Conservation (phyloP, 1,284 basidiomycete genomes). For the Filobasidium uniguttulatum region DNA sequence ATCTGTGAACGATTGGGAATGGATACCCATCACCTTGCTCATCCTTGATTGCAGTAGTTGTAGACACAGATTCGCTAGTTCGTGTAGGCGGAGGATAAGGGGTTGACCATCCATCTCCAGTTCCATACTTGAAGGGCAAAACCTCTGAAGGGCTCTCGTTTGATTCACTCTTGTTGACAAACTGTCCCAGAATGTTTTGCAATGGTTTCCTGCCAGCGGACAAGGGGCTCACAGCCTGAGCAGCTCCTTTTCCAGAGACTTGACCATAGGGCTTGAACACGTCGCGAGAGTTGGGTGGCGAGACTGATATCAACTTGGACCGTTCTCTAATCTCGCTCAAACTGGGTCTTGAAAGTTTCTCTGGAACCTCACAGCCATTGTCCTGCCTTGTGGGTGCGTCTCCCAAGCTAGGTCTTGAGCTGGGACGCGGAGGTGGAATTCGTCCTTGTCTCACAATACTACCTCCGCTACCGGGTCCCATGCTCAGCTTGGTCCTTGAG, state of each 20-base stretch:
- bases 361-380: not conserved
- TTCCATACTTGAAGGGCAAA: constrained; percentile 9
- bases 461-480: not conserved
- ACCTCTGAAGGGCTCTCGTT: not conserved
- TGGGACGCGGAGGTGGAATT: not conserved
- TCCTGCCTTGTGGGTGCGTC: not conserved
- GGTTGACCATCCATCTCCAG: constrained; percentile 10
- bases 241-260: too few relatives aligned
- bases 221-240: too few relatives aligned
- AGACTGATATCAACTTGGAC: too few relatives aligned
- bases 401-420: not conserved
- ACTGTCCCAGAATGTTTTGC: too few relatives aligned
- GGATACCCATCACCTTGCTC: not conserved
- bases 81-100: too few relatives aligned
- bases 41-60: not conserved
- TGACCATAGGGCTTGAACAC: too few relatives aligned
- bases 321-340: not conserved
- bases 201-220: too few relatives aligned
- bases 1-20: not conserved
- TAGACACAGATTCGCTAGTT: not conserved
- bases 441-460: too few relatives aligned
- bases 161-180: not conserved
- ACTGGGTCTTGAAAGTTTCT: not conserved
- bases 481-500: not conserved
- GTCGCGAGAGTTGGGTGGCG: too few relatives aligned